phyloP scores from a whole-genome alignment of 495 filamentous ascomycete genomes.

The Penicillium simplicissimum region DNA sequence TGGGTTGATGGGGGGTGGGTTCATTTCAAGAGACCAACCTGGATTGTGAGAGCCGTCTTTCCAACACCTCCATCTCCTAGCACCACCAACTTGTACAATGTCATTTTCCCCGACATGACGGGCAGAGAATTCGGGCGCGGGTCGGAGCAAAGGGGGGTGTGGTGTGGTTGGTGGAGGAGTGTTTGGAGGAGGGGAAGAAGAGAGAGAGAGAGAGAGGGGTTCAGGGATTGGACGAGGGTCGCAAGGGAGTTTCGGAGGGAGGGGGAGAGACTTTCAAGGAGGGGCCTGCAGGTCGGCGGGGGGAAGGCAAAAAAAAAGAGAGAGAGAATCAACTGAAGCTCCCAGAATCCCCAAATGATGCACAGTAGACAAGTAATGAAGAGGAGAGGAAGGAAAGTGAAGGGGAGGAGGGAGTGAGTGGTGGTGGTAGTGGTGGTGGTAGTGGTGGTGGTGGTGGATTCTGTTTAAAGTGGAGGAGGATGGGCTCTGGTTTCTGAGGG shows the following conservation, averaged over 20 bases:
- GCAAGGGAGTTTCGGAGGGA: neutral
- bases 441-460: neutral
- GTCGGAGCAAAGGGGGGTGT: neutral
- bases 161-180: constrained; percentile 1
- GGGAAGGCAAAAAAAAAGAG: neutral
- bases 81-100: constrained; percentile 97
- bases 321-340: neutral
- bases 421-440: neutral
- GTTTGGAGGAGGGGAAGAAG: constrained; percentile 7
- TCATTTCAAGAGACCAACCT: constrained; percentile 58
- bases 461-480: neutral
- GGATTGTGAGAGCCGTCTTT: constrained; percentile 97
- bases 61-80: constrained; percentile 91
- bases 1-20: constrained; percentile 3
- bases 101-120: constrained; percentile 81
- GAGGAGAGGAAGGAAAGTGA: neutral
- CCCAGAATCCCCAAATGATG: neutral
- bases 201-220: constrained; percentile 7
- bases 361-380: neutral
- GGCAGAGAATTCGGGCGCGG: constrained; percentile 13
- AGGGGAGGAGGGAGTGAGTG: constrained; percentile 9
- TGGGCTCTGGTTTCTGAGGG: too few relatives aligned
- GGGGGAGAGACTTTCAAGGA: neutral
- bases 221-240: constrained; percentile 12
- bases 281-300: constrained; percentile 1